These are phyloP conservation scores for Arctium minus DNA, from an alignment of 129 eudicot species.

Conservation along the genomic window DNA sequence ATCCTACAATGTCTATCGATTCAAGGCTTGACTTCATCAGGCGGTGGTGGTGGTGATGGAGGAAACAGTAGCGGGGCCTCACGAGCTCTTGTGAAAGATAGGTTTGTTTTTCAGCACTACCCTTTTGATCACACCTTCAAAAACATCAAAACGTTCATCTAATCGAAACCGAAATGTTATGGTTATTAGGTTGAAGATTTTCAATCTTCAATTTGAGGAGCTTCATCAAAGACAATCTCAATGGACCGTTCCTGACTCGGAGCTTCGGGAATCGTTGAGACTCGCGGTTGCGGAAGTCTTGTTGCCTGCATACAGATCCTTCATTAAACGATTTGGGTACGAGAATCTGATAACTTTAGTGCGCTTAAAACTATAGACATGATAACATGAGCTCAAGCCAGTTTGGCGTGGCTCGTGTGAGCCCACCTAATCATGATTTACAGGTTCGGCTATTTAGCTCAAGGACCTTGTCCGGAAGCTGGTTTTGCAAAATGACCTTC, in stretches of 20 bases:
- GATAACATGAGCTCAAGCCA: neutral
- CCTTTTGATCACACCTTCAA: neutral
- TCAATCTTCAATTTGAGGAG: slow-evolving; percentile 92
- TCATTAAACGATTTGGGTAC: slow-evolving; percentile 78
- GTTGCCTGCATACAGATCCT: slow-evolving; percentile 97
- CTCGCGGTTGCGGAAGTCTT: slow-evolving; percentile 97
- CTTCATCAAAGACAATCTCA: slow-evolving; percentile 98
- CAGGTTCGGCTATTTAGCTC: too few species aligned
- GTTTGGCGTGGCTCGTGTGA: neutral
- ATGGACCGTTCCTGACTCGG: slow-evolving; percentile 98
- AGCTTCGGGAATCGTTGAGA: slow-evolving; percentile 89
- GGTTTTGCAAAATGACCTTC: too few species aligned
- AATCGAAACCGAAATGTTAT: neutral
- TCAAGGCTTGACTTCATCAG: slow-evolving; percentile 86
- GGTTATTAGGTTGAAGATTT: slow-evolving; percentile 58
- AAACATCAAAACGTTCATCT: neutral
- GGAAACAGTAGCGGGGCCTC: slow-evolving; percentile 87
- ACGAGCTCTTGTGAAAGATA: slow-evolving; percentile 68
- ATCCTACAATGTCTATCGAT: slow-evolving; percentile 75
- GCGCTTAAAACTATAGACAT: neutral
- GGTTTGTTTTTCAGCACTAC: slow-evolving; percentile 23
- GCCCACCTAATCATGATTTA: neutral
- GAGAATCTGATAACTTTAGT: neutral
- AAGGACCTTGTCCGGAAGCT: too few species aligned
- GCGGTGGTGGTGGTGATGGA: slow-evolving; percentile 49